Conservation (phyloP, 768 basidiomycete genomes). For the Psilocybe subaeruginosa region DNA sequence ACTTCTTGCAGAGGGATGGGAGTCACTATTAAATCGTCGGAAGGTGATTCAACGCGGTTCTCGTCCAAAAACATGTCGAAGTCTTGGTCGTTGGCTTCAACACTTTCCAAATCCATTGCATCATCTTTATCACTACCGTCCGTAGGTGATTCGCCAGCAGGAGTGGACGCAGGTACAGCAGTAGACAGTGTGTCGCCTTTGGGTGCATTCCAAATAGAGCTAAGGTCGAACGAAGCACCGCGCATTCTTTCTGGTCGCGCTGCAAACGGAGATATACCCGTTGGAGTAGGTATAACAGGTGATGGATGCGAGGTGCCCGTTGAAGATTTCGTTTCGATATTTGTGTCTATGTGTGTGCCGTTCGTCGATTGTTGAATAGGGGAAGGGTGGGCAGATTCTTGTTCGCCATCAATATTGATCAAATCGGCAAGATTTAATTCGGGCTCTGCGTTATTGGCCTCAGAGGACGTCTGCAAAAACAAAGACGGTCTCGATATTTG, state of each 20-base stretch:
- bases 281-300: slow-evolving; percentile 28
- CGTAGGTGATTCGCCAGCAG: slow-evolving; percentile 24
- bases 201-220: slow-evolving; percentile 70
- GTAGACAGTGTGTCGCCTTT: slow-evolving; percentile 26
- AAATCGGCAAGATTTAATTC: slow-evolving; percentile 76
- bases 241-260: slow-evolving; percentile 47
- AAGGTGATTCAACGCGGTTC: slow-evolving; percentile 45
- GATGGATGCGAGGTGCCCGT: slow-evolving; percentile 17
- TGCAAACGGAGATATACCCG: slow-evolving; percentile 53
- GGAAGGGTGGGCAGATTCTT: slow-evolving; percentile 26
- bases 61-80: slow-evolving; percentile 87
- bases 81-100: slow-evolving; percentile 73
- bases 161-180: slow-evolving; percentile 2
- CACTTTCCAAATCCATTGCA: slow-evolving; percentile 51
- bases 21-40: slow-evolving; percentile 39
- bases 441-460: slow-evolving; percentile 47
- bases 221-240: slow-evolving; percentile 70
- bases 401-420: slow-evolving; percentile 73
- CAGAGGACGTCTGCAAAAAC: slow-evolving; percentile 37
- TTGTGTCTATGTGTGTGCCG: slow-evolving; percentile 8
- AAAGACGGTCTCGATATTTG: slow-evolving; percentile 23
- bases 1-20: slow-evolving; percentile 44
- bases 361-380: slow-evolving; percentile 13
- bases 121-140: slow-evolving; percentile 42
- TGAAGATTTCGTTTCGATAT: slow-evolving; percentile 5